Base-by-base conservation (phyloP, 106 monocot genomes). In the Ottelia alismoides region DNA sequence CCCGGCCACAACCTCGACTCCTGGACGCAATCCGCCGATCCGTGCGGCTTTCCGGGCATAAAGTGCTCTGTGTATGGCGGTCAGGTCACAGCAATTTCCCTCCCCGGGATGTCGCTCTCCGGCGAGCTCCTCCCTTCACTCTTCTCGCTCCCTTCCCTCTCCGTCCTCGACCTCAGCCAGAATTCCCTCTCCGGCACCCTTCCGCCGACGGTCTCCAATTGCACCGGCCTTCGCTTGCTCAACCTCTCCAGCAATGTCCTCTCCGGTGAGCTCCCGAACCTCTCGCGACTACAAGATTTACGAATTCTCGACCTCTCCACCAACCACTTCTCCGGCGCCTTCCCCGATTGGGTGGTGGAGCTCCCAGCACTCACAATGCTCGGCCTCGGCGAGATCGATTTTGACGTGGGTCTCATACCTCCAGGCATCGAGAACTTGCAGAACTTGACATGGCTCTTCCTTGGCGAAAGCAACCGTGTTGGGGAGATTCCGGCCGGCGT, bases 381-480 rank as follows among this genome's bases (percentile, higher is more conserved):
- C 0, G 65, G 70, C 10, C 70, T 88, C 27, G 93, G 73, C 20
- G 25, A 58, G 20, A 93, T 75, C 57, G 19, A 12, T 14, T 93
- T 88, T 49, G 70, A 77, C 2, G 58, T 56, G n/a, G 76, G 88
- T 4, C 49, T 55, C 51, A 68, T 84, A 30, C 84, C 80, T 20
- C 49, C 53, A 20, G 70, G 49, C 32, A 70, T 93, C 23, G 77
- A 80, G 40, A 61, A 70, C 40, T 71, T 88, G 65, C 80, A 75
- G 75, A 93, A 88, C 45, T 54, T 93, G 62, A 84, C 70, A 11
- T 77, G 56, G 63, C 70, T 93, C 20, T 93, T 71, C 64, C 18
- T 88, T 66, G 72, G 71, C 0, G 3, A 61, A 20, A 80, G 83
- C 54, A 84, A 80, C 49, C 54, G 86, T 28, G 27, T 53, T 17